These are phyloP conservation scores for Pyrenula aspistea DNA, from an alignment of 495 filamentous ascomycete species.

Conservation along the genomic window DNA sequence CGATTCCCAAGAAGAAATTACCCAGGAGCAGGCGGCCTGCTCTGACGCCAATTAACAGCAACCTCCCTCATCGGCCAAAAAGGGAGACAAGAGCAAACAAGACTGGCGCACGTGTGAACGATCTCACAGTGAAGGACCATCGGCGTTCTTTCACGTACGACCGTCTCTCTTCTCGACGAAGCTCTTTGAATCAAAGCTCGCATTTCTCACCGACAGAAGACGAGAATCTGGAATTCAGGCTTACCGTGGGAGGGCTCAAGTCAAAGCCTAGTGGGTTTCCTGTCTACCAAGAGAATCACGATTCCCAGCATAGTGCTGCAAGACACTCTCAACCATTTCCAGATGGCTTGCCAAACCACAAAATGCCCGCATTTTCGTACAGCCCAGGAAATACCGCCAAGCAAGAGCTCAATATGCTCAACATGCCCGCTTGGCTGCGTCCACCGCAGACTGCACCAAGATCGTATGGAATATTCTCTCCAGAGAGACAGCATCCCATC, in stretches of 20 bases:
- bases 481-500: not conserved
- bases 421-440: not conserved
- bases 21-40: conserved; percentile 13
- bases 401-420: not conserved
- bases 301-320: not conserved
- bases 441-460: not conserved
- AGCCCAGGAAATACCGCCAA: not conserved
- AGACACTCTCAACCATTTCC: not conserved
- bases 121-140: not conserved
- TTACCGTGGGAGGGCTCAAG: conserved; percentile 14
- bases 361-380: not conserved
- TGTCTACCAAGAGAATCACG: conserved; percentile 25
- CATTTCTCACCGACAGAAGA: conserved; percentile 5
- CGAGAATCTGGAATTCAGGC: conserved; percentile 19
- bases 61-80: conserved; percentile 8
- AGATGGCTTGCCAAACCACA: not conserved
- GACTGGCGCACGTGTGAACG: not conserved
- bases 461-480: not conserved
- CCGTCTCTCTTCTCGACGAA: not conserved
- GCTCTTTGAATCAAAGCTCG: not conserved
- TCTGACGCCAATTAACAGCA: conserved; percentile 20
- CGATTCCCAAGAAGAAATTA: conserved; percentile 21
- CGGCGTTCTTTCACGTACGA: not conserved
- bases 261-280: conserved; percentile 14
- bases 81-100: not conserved